phyloP scores from a whole-genome alignment of 129 eudicot species.

The Lactuca sativa region DNA sequence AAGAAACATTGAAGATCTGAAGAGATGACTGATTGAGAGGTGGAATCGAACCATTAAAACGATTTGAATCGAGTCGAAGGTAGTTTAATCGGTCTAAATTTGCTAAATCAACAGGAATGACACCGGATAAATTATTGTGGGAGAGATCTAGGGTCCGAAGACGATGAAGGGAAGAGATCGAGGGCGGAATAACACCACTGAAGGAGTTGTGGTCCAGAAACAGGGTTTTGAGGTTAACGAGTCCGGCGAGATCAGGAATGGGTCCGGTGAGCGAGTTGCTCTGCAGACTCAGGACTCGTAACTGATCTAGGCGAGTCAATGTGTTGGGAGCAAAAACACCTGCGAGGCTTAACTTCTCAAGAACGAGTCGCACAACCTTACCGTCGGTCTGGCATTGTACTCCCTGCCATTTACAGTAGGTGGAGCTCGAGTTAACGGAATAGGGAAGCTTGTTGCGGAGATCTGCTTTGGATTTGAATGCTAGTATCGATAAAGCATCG shows the following conservation, averaged over 20 bases:
- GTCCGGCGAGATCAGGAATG: slow-evolving; percentile 65
- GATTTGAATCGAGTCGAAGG: slow-evolving; percentile 68
- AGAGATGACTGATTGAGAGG: slow-evolving; percentile 63
- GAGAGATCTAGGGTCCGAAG: slow-evolving; percentile 77
- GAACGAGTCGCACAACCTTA: slow-evolving; percentile 45
- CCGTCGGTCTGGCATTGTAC: slow-evolving; percentile 47
- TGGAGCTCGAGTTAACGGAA: slow-evolving; percentile 25
- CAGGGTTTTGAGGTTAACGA: slow-evolving; percentile 62
- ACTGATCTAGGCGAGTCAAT: slow-evolving; percentile 56
- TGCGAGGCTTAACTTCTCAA: slow-evolving; percentile 43
- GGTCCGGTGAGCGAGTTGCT: slow-evolving; percentile 82
- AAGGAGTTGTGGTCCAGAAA: slow-evolving; percentile 66
- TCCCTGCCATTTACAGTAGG: slow-evolving; percentile 75
- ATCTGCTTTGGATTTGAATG: slow-evolving; percentile 82
- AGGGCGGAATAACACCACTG: slow-evolving; percentile 57
- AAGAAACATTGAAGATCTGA: slow-evolving; percentile 64
- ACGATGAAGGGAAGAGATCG: slow-evolving; percentile 63
- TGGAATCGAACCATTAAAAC: slow-evolving; percentile 71
- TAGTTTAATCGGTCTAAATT: slow-evolving; percentile 47
- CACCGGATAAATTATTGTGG: slow-evolving; percentile 56
- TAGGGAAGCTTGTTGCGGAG: slow-evolving; percentile 42
- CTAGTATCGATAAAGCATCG: slow-evolving; percentile 52
- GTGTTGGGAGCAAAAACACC: slow-evolving; percentile 62
- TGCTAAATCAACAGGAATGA: slow-evolving; percentile 37
- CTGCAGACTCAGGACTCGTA: slow-evolving; percentile 76